Base-by-base conservation (phyloP, 75 land plant genomes). In the Ceratopteris richardii region DNA sequence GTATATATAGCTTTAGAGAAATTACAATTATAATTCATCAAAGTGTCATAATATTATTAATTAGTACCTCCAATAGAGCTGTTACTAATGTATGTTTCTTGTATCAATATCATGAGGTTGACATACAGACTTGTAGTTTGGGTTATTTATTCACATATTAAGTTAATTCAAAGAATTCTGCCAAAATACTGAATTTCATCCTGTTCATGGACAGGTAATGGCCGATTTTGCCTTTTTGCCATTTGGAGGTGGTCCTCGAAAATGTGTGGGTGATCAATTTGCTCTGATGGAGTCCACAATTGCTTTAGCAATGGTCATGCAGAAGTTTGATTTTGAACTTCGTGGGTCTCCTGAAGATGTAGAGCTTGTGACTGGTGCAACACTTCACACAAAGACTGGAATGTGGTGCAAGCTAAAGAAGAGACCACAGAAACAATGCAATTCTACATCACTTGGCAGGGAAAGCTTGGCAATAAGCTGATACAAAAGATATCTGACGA, bases 181-280 rank as follows among this genome's bases (percentile, higher is more conserved):
- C n/a, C n/a, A n/a, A n/a, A n/a, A n/a, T n/a, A n/a, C n/a, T n/a
- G n/a, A n/a, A n/a, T n/a, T n/a, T n/a, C n/a, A n/a, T n/a, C n/a
- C n/a, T n/a, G n/a, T n/a, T n/a, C n/a, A n/a, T n/a, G 14, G 42
- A 40, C 77, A 95, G 99, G 61, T 87, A 16, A 69, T 86, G 36
- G 66, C 96, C 51, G 99, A 95, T 69, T 95, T 90, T 72, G 83
- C 99, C 16, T 95, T 86, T 72, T 69, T 95, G 48, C 91, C 96
- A 0, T 95, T 95, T 70, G 99, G 99, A 6, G 99, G 99, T 17
- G 99, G 99, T 2, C 92, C 97, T 54, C 86, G 99, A 30, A 95
- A 90, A 66, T 95, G 99, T 60, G 88, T 95, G 7, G 99, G 99
- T 2, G 99, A 95, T 63, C 99, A 95, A 59, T 95, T 95, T 73